These are phyloP conservation scores for Fraxinus albicans DNA, from an alignment of 305 asterid species.

Conservation along the genomic window DNA sequence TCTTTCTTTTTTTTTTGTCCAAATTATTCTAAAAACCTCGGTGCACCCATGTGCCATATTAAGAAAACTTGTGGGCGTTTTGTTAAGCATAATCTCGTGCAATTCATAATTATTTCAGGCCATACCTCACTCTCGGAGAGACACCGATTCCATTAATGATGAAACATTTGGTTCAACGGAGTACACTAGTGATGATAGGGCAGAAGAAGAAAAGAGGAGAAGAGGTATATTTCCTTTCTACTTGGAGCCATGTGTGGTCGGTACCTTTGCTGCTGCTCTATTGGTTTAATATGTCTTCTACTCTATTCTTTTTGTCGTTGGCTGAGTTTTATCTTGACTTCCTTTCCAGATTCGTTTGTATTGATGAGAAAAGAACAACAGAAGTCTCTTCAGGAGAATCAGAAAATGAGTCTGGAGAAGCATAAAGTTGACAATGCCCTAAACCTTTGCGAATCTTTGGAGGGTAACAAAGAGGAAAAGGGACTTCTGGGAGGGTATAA, in stretches of 20 bases:
- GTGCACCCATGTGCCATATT: not conserved
- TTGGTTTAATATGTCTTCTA: not conserved
- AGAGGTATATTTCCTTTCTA: conserved; percentile 60
- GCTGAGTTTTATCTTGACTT: not conserved
- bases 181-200: conserved; percentile 68
- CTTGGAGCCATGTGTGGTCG: conserved; percentile 20
- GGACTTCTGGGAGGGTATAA: not conserved
- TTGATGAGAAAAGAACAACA: conserved; percentile 95
- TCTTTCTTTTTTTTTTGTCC: not conserved
- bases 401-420: conserved; percentile 50
- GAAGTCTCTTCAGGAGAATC: conserved; percentile 80
- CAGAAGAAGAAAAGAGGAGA: conserved; percentile 92
- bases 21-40: not conserved
- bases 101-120: conserved; percentile 39
- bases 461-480: conserved; percentile 50
- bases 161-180: conserved; percentile 95
- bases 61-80: not conserved
- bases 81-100: conserved; percentile 16
- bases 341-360: conserved; percentile 44
- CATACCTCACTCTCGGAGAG: conserved; percentile 68
- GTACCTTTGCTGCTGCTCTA: not conserved
- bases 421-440: conserved; percentile 40
- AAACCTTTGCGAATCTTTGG: conserved; percentile 40
- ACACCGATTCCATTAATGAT: conserved; percentile 68
- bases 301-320: not conserved